These are phyloP conservation scores for Diaporthe capsici DNA, from an alignment of 2,329 filamentous ascomycete species.

Conservation along the genomic window DNA sequence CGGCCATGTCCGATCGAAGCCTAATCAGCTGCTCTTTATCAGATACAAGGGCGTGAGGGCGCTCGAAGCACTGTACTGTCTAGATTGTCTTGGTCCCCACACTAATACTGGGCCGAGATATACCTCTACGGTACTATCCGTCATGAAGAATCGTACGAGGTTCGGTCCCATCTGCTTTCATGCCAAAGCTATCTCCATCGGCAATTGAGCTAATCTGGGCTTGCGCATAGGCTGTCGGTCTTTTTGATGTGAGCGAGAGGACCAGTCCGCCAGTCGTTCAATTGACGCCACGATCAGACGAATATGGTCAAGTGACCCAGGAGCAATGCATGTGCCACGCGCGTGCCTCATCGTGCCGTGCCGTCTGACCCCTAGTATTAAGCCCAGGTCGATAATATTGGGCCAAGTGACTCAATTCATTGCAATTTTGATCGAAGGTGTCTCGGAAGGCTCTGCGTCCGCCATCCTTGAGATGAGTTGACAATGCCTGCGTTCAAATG, in stretches of 20 bases:
- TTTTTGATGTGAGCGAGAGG: neutral
- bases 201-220: constrained; percentile 12
- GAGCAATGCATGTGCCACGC: constrained; percentile 9
- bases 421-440: neutral
- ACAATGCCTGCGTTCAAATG: neutral
- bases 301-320: constrained; percentile 20
- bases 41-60: neutral
- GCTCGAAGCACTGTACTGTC: neutral
- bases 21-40: neutral
- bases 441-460: neutral
- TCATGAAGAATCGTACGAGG: neutral
- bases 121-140: neutral
- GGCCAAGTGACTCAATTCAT: neutral
- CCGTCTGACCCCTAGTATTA: neutral
- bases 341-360: neutral
- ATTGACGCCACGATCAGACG: neutral
- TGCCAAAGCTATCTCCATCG: neutral
- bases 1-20: constrained; percentile 3
- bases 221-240: neutral
- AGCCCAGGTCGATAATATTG: neutral
- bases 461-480: neutral
- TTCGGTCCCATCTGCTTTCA: neutral
- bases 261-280: neutral
- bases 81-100: neutral
- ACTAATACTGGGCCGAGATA: constrained; percentile 3